Evolutionary conservation across 805 yeast species (phyloP), one percentile per base, ranked within the genome.

Genomic region (Cyberlindnera euphorbiiphila): DNA sequence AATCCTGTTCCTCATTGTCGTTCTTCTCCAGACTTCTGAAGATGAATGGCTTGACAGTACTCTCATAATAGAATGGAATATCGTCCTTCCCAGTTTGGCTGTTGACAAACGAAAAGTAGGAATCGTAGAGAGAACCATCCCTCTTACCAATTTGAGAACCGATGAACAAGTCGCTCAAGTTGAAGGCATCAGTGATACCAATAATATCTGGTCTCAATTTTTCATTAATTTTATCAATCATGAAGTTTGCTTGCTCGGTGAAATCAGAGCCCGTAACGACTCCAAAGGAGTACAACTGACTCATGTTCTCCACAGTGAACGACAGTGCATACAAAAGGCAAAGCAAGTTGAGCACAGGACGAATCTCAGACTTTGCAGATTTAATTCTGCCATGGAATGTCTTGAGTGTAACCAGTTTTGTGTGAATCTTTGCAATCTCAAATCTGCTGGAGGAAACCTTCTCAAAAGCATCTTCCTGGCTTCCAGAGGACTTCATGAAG

Each of bases 91-190:
- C 52, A n/a, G 45, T 61, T 68, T 75, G 41, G 60, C 64, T 20
- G 39, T 63, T 57, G 11, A 78, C 76, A 32, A 75, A 74, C 54
- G 78, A 76, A 46, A 81, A 81, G 64, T 86, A 86, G 53, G 84
- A 76, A 50, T 79, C 78, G 61, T 88, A 88, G 32, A 84, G 77
- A 57, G 86, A 81, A 37, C 96, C 96, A 51, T 84, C 80, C 60
- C 73, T 79, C 37, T 68, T 71, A 22, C 96, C 96, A 43, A 88
- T 75, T n/a, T 89, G 79, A 0, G 95, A 76, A 59, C 86, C 83
- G 53, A 88, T 69, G 65, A 82, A 74, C 58, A 72, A 81, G 63
- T 88, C 95, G 20, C 85, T 74, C 45, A 83, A 68, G 59, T 81
- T 76, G 69, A 88, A 88, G 1, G 94, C 72, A 62, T 88, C 96